These are phyloP conservation scores for Plantago rigida DNA, from an alignment of 305 asterid species.

Conservation along the genomic window DNA sequence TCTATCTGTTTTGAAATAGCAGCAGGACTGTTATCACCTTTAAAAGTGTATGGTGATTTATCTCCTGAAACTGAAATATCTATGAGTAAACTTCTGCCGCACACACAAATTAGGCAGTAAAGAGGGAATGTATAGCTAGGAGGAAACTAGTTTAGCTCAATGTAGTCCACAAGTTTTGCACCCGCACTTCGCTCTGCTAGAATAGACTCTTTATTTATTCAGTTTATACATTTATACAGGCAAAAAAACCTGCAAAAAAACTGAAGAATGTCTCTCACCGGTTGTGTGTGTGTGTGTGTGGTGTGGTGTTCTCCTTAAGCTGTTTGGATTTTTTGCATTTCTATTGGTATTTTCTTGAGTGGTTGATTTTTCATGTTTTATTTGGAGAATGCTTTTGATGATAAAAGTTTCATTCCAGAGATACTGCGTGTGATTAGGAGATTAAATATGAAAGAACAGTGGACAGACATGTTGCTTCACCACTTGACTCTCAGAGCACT, in stretches of 20 bases:
- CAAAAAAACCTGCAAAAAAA: too few species aligned
- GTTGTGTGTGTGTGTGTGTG: too few species aligned
- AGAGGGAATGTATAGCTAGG: neutral
- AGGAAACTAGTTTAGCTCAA: too few species aligned
- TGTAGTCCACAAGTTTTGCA: too few species aligned
- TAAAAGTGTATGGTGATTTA: slow-evolving; percentile 12
- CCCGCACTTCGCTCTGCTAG: too few species aligned
- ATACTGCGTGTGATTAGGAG: slow-evolving; percentile 83
- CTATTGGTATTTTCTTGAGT: neutral
- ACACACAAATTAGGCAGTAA: neutral
- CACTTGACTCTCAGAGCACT: slow-evolving; percentile 78
- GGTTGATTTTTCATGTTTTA: neutral
- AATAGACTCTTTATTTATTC: too few species aligned
- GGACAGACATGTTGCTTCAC: slow-evolving; percentile 70
- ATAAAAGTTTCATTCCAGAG: slow-evolving; percentile 43
- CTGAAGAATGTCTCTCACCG: too few species aligned
- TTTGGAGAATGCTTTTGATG: slow-evolving; percentile 2
- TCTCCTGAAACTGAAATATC: slow-evolving; percentile 10
- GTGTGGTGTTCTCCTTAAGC: neutral
- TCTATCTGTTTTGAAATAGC: slow-evolving; percentile 18
- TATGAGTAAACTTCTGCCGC: slow-evolving; percentile 18
- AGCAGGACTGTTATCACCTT: slow-evolving; percentile 21
- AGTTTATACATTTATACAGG: too few species aligned
- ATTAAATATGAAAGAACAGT: slow-evolving; percentile 82
- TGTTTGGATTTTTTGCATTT: slow-evolving; percentile 10